These are phyloP conservation scores for Gleditsia sinensis DNA, from an alignment of 306 rosid species.

Conservation along the genomic window DNA sequence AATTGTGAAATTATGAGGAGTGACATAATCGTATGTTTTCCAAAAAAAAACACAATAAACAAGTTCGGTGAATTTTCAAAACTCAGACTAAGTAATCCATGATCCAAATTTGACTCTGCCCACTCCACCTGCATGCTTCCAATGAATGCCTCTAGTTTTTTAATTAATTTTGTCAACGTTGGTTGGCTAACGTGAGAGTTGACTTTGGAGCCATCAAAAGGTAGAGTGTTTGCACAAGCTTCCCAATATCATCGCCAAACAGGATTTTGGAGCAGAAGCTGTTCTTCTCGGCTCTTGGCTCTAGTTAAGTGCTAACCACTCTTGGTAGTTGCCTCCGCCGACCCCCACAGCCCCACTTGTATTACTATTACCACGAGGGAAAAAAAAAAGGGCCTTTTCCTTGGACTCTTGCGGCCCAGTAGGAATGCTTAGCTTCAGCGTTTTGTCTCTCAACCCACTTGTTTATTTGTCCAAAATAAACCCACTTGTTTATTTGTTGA, in stretches of 20 bases:
- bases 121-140: background rate
- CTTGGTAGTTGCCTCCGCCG: slow-evolving; percentile 24
- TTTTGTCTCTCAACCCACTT: slow-evolving; percentile 20
- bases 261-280: background rate
- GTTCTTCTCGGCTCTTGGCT: too few relatives aligned
- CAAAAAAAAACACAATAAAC: background rate
- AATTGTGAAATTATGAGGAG: too few relatives aligned
- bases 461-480: background rate
- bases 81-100: background rate
- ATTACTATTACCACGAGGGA: background rate
- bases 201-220: slow-evolving; percentile 15
- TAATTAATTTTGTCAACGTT: background rate
- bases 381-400: background rate
- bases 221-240: slow-evolving; percentile 18
- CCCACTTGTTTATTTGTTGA: slow-evolving; percentile 15
- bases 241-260: background rate
- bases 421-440: slow-evolving; percentile 13
- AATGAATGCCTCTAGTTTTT: background rate
- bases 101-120: background rate
- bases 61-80: background rate
- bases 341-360: background rate
- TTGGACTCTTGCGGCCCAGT: slow-evolving; percentile 27
- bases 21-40: too few relatives aligned
- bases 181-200: slow-evolving; percentile 14
- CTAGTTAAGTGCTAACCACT: slow-evolving; percentile 18